Percentiles rank a stretch among this genome's conserved stretches.
Evolutionary conservation across 768 basidiomycete genomes (phyloP).

Genomic region (Naganishia antarctica): DNA sequence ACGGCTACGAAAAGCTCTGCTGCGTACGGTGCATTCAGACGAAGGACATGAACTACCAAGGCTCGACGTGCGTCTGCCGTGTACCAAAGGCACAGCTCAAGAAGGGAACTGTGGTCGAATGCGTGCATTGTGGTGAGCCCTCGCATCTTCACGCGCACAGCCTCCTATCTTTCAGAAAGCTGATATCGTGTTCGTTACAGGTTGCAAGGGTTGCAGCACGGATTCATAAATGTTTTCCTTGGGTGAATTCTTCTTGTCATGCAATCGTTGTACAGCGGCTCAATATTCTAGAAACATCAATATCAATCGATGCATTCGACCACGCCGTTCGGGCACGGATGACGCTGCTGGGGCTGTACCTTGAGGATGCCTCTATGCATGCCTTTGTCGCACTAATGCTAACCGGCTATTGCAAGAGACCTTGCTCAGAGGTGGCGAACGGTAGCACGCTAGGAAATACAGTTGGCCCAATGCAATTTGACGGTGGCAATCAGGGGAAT

Average conservation of each 20-base stretch:
- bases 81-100: slow-evolving; percentile 93
- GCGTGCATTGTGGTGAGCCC: slow-evolving; percentile 87
- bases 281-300: background rate
- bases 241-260: background rate
- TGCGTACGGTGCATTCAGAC: slow-evolving; percentile 96
- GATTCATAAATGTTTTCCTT: background rate
- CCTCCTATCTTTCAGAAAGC: too few relatives aligned
- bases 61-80: slow-evolving; percentile 94
- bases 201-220: slow-evolving; percentile 14
- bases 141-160: too few relatives aligned
- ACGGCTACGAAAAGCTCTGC: slow-evolving; percentile 94
- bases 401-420: too few relatives aligned
- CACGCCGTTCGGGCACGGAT: too few relatives aligned
- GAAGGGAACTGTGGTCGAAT: slow-evolving; percentile 85
- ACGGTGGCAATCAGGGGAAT: too few relatives aligned
- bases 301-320: background rate
- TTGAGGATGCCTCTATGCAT: too few relatives aligned
- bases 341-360: too few relatives aligned
- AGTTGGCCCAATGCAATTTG: too few relatives aligned
- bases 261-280: slow-evolving; percentile 2
- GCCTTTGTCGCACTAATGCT: too few relatives aligned
- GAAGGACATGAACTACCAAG: slow-evolving; percentile 97
- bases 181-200: background rate
- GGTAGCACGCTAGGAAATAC: too few relatives aligned
- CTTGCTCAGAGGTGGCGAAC: too few relatives aligned